phyloP scores from a whole-genome alignment of 768 basidiomycete species.

The Leccinum subgranulosum region DNA sequence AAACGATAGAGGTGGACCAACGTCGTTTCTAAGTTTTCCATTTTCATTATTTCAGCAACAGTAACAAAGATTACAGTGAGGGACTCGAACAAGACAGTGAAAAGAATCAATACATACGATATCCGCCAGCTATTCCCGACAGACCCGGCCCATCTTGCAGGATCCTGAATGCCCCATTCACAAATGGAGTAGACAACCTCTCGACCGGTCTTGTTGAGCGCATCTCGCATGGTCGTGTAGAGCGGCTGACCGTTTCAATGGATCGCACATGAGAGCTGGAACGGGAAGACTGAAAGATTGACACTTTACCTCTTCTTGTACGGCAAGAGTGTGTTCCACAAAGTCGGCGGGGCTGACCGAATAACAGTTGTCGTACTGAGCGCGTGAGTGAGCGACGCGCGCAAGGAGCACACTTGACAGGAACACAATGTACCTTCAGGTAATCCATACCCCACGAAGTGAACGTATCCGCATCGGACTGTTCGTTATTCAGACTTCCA shows the following conservation, averaged over 20 bases:
- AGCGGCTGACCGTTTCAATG: background rate
- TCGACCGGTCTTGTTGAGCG: background rate
- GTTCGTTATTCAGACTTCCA: slow-evolving; percentile 11
- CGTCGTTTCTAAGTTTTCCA: slow-evolving; percentile 2
- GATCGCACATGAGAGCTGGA: background rate
- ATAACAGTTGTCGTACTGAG: slow-evolving; percentile 16
- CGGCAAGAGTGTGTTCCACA: background rate
- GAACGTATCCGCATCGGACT: slow-evolving; percentile 6
- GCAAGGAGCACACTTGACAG: too few relatives aligned
- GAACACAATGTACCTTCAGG: slow-evolving; percentile 6
- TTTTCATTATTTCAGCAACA: background rate
- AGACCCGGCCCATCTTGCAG: slow-evolving; percentile 43
- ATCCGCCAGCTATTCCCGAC: slow-evolving; percentile 54
- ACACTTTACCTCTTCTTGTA: slow-evolving; percentile 3
- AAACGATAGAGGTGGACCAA: slow-evolving; percentile 10
- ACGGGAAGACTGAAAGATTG: background rate
- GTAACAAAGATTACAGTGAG: background rate
- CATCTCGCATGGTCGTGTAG: slow-evolving; percentile 9
- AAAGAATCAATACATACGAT: slow-evolving; percentile 29
- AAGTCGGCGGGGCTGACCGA: slow-evolving; percentile 3
- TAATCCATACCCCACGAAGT: slow-evolving; percentile 8
- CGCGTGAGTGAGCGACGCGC: background rate
- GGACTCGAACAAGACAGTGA: background rate
- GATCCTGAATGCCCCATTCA: slow-evolving; percentile 50
- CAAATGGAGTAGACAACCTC: slow-evolving; percentile 49